Percentiles rank a stretch among this genome's conserved stretches.
phyloP scores from a whole-genome alignment of 768 basidiomycete species.

The Rhodotorula kratochvilovae region DNA sequence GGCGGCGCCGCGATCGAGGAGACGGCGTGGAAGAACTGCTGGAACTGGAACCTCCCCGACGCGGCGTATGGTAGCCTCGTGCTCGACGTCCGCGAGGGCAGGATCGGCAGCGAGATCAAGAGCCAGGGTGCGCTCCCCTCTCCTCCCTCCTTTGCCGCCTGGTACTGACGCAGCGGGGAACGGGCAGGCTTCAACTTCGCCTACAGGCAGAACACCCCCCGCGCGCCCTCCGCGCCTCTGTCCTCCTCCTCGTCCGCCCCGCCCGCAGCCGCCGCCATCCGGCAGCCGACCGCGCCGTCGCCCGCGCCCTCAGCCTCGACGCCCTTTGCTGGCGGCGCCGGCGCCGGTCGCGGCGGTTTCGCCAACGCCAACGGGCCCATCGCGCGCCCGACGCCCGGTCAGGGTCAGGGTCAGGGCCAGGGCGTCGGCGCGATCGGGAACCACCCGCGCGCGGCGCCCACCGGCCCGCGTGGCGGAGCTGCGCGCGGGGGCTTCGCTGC shows the following conservation, averaged over 20 bases:
- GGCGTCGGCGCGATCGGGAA: neutral
- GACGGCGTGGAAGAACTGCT: conserved; percentile 95
- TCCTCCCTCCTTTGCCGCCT: neutral
- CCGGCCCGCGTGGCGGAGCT: neutral
- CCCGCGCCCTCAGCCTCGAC: neutral
- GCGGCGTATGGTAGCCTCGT: conserved; percentile 86
- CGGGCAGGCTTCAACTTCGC: conserved; percentile 86
- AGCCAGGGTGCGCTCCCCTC: conserved; percentile 66
- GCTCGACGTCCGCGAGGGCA: conserved; percentile 82
- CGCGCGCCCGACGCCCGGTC: neutral
- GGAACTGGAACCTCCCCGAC: conserved; percentile 98
- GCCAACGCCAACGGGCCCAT: neutral
- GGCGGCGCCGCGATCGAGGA: conserved; percentile 66
- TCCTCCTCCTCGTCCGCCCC: neutral
- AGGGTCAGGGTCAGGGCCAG: no score
- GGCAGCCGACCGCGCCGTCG: neutral
- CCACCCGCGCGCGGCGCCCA: neutral
- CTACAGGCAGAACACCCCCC: conserved; percentile 62
- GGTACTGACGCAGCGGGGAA: no score
- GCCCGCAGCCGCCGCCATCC: neutral
- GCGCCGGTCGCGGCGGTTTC: neutral
- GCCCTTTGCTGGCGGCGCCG: neutral
- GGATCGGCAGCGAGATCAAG: conserved; percentile 85
- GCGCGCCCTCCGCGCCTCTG: neutral
- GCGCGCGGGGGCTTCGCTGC: neutral